These are phyloP conservation scores for Durotheca rogersii DNA, from an alignment of 495 filamentous ascomycete species.

Conservation along the genomic window DNA sequence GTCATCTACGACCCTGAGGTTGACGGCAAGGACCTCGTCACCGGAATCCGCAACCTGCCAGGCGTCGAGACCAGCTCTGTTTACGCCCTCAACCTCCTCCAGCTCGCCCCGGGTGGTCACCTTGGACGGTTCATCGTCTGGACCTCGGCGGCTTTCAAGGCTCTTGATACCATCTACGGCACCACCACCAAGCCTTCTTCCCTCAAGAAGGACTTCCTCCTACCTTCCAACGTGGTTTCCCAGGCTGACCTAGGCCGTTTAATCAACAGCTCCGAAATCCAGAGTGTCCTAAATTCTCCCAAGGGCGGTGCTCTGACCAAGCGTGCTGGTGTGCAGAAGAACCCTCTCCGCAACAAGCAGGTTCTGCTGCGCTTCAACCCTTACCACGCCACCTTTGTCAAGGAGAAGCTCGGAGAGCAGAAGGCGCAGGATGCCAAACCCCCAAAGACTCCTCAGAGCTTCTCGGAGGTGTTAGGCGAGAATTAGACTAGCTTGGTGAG, in stretches of 20 bases:
- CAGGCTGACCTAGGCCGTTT: slow-evolving; percentile 93
- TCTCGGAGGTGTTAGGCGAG: slow-evolving; percentile 45
- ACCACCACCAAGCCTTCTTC: slow-evolving; percentile 77
- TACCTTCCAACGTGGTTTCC: slow-evolving; percentile 81
- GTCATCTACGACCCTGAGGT: slow-evolving; percentile 92
- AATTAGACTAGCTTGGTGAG: slow-evolving; percentile 44
- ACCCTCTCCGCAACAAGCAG: slow-evolving; percentile 97
- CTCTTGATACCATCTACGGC: slow-evolving; percentile 95
- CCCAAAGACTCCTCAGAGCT: slow-evolving; percentile 35
- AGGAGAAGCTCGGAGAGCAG: slow-evolving; percentile 56
- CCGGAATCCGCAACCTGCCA: slow-evolving; percentile 95
- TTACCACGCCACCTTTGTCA: slow-evolving; percentile 83
- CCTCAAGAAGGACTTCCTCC: slow-evolving; percentile 97
- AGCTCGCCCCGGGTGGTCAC: slow-evolving; percentile 97
- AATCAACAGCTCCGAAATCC: slow-evolving; percentile 98
- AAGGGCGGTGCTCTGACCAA: slow-evolving; percentile 89
- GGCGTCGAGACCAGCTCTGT: slow-evolving; percentile 97
- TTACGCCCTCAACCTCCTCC: slow-evolving; percentile 94
- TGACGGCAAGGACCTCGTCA: slow-evolving; percentile 87
- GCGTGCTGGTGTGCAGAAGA: slow-evolving; percentile 92
- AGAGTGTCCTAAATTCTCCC: slow-evolving; percentile 84
- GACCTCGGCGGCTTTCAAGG: slow-evolving; percentile 94
- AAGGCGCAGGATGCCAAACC: slow-evolving; percentile 45
- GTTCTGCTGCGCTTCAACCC: slow-evolving; percentile 95
- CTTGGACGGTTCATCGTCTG: slow-evolving; percentile 98